Percentiles rank a stretch among this genome's conserved stretches.
phyloP scores from a whole-genome alignment of 2,329 filamentous ascomycete species.

The Blastomyces percursus region DNA sequence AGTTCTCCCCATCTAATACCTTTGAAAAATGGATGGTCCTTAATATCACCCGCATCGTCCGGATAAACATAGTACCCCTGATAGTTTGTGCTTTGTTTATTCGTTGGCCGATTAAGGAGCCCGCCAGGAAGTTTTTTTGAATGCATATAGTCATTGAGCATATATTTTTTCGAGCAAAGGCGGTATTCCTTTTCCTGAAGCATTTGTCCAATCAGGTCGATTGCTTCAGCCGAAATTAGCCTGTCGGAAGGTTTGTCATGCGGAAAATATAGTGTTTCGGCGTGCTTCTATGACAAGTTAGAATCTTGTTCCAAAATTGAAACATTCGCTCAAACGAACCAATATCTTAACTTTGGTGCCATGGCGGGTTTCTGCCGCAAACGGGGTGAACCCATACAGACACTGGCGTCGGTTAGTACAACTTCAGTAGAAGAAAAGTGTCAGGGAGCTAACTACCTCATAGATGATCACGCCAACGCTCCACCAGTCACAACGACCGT shows the following conservation, averaged over 20 bases:
- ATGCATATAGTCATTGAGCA: slow-evolving; percentile 48
- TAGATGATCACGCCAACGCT: slow-evolving; percentile 90
- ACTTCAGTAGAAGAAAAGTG: not conserved
- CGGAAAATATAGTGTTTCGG: slow-evolving; percentile 60
- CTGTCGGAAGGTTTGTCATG: slow-evolving; percentile 41
- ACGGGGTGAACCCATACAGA: slow-evolving; percentile 82
- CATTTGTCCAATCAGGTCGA: slow-evolving; percentile 63
- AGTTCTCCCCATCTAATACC: slow-evolving; percentile 67
- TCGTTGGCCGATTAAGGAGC: slow-evolving; percentile 23
- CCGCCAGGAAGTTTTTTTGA: slow-evolving; percentile 22
- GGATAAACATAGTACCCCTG: slow-evolving; percentile 60
- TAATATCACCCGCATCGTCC: slow-evolving; percentile 81
- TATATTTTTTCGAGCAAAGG: slow-evolving; percentile 66
- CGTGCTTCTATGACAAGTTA: slow-evolving; percentile 48
- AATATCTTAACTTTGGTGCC: slow-evolving; percentile 80
- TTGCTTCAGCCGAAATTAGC: slow-evolving; percentile 56
- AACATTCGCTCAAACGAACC: slow-evolving; percentile 36
- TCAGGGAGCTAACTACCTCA: slow-evolving; percentile 43
- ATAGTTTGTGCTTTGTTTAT: slow-evolving; percentile 29
- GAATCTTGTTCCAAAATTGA: not conserved
- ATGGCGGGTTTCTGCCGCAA: slow-evolving; percentile 68
- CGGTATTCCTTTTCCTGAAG: slow-evolving; percentile 64
- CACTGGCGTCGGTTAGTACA: slow-evolving; percentile 41
- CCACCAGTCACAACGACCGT: slow-evolving; percentile 94
- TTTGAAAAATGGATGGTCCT: slow-evolving; percentile 74